Percentiles rank a stretch among this genome's conserved stretches.
These are phyloP conservation scores for Botrytis fabae DNA, from an alignment of 2,329 filamentous ascomycete genomes.

Conservation along the genomic window DNA sequence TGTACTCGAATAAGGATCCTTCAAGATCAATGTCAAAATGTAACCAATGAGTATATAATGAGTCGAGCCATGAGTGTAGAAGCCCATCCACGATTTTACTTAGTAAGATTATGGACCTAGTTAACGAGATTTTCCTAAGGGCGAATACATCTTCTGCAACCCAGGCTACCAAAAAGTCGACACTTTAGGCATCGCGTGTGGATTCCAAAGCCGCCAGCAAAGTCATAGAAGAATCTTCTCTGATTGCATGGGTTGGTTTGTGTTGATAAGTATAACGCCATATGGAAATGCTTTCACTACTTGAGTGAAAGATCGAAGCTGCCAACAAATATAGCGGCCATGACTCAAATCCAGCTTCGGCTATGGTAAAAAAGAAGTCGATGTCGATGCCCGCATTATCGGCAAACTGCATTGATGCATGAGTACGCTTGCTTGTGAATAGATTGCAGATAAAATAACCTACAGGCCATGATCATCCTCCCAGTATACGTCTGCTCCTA, in stretches of 20 bases:
- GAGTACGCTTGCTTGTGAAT: neutral
- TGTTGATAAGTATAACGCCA: neutral
- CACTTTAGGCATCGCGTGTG: fast-evolving
- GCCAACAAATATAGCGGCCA: too few relatives aligned
- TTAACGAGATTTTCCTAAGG: too few relatives aligned
- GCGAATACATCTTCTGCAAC: too few relatives aligned
- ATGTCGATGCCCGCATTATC: fast-evolving
- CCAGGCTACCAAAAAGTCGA: neutral
- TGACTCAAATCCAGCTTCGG: neutral
- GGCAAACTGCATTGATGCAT: neutral
- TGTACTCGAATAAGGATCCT: neutral
- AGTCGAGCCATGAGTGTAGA: neutral
- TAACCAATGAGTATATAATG: neutral
- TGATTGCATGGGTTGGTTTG: neutral
- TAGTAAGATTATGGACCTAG: too few relatives aligned
- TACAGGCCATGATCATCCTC: fast-evolving
- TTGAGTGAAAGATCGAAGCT: too few relatives aligned
- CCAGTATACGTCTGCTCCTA: neutral
- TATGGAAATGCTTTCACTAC: neutral
- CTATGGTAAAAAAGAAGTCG: neutral
- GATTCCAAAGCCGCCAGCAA: fast-evolving
- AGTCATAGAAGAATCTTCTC: fast-evolving
- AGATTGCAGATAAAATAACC: neutral
- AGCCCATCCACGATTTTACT: too few relatives aligned
- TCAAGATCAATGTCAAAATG: too few relatives aligned